A percentile compares a stretch with the other conserved stretches of the same genome.
These are phyloP conservation scores for Suhomyces ambrosiae DNA, from an alignment of 1,139 yeast species.

Conservation along the genomic window DNA sequence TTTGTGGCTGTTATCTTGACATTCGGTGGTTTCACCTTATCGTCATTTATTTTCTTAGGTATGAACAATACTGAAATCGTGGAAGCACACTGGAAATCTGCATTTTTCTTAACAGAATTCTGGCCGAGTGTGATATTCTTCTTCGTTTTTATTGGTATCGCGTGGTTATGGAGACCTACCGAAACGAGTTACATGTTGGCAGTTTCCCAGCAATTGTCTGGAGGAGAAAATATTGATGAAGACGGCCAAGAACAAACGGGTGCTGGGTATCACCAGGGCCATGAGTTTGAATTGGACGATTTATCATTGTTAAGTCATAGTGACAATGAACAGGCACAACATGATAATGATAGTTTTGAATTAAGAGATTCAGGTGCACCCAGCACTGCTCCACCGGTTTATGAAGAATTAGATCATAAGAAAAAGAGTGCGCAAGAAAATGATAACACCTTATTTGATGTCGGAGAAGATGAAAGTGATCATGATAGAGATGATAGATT, in stretches of 20 bases:
- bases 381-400: conserved; percentile 26
- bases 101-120: conserved; percentile 87
- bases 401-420: conserved; percentile 23
- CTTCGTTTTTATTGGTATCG: conserved; percentile 77
- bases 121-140: conserved; percentile 94
- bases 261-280: conserved; percentile 35
- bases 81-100: conserved; percentile 89
- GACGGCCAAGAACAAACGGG: conserved; percentile 48
- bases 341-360: conserved; percentile 40
- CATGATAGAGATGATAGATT: conserved; percentile 35
- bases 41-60: conserved; percentile 71
- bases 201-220: conserved; percentile 88
- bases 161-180: conserved; percentile 97
- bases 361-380: conserved; percentile 24
- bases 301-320: conserved; percentile 60
- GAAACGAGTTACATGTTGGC: conserved; percentile 94
- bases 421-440: conserved; percentile 14
- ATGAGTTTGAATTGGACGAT: conserved; percentile 77
- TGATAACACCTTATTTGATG: conserved; percentile 39
- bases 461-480: conserved; percentile 37
- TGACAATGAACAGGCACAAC: conserved; percentile 38
- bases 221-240: conserved; percentile 59
- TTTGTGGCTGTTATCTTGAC: conserved; percentile 61
- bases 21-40: conserved; percentile 62
- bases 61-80: conserved; percentile 76